These are phyloP conservation scores for Chaetomium globosum DNA, from an alignment of 2,329 filamentous ascomycete genomes.

Conservation along the genomic window DNA sequence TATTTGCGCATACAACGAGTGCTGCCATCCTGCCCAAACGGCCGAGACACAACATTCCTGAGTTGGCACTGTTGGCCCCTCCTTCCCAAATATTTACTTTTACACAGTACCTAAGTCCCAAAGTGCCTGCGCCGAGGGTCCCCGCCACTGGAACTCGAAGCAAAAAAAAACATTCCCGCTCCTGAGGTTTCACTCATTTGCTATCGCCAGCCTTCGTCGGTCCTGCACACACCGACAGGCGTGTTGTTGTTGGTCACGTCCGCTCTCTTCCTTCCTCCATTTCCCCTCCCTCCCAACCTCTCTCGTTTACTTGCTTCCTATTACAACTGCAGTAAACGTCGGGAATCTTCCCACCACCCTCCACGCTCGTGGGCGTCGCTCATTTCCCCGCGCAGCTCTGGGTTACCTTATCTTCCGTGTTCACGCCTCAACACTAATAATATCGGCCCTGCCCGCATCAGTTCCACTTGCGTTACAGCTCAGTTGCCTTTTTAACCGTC, in stretches of 20 bases:
- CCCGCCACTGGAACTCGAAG: background rate
- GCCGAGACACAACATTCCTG: slow-evolving; percentile 22
- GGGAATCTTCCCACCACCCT: slow-evolving; percentile 5
- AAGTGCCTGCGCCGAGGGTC: background rate
- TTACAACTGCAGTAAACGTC: background rate
- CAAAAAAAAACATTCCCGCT: slow-evolving; percentile 5
- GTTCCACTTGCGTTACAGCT: background rate
- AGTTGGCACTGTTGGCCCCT: slow-evolving; percentile 11
- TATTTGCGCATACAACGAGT: background rate
- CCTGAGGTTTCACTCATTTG: slow-evolving; percentile 1
- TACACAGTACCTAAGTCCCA: too few species aligned
- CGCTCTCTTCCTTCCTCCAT: slow-evolving; percentile 2
- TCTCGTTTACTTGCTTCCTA: slow-evolving; percentile 6
- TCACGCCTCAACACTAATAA: background rate
- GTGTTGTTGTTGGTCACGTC: slow-evolving; percentile 17
- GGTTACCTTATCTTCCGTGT: background rate
- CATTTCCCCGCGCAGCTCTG: slow-evolving; percentile 9
- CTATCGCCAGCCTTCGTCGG: slow-evolving; percentile 8
- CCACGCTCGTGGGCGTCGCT: slow-evolving; percentile 12
- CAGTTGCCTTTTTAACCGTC: slow-evolving; percentile 6
- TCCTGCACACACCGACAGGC: slow-evolving; percentile 1
- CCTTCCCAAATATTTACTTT: slow-evolving; percentile 12
- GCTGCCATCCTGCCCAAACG: background rate
- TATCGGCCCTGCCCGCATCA: background rate
- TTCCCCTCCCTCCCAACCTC: background rate